Evolutionary conservation across 208 protist species (phyloP).

Genomic region (Lotmaria passim): DNA sequence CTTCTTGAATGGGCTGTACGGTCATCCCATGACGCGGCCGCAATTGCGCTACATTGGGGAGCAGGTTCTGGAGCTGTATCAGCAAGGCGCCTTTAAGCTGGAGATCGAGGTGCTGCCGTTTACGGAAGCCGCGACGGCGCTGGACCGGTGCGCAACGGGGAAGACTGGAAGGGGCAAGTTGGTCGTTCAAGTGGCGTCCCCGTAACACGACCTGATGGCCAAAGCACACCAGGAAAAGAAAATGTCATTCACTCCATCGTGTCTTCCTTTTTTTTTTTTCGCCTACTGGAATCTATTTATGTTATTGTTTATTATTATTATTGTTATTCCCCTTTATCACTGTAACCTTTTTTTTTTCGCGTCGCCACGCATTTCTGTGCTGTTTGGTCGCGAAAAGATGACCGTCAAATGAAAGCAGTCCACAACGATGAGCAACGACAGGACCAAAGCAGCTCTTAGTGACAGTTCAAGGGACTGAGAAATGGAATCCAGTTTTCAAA

Average conservation of each 20-base stretch:
- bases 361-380: too few species aligned
- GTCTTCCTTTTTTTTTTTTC: neutral
- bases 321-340: too few species aligned
- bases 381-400: too few species aligned
- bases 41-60: conserved; percentile 47
- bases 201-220: too few species aligned
- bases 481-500: too few species aligned
- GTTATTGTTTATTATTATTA: too few species aligned
- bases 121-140: conserved; percentile 21
- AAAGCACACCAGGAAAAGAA: neutral
- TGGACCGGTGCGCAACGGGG: conserved; percentile 29
- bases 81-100: conserved; percentile 43
- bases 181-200: conserved; percentile 23
- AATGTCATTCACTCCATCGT: neutral
- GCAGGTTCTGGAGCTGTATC: conserved; percentile 44
- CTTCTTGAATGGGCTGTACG: conserved; percentile 52
- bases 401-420: too few species aligned
- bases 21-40: conserved; percentile 32
- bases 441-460: too few species aligned
- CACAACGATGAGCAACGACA: too few species aligned
- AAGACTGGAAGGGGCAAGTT: conserved; percentile 25
- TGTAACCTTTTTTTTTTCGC: too few species aligned
- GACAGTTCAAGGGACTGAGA: too few species aligned
- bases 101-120: conserved; percentile 32
- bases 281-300: too few species aligned